A percentile compares a stretch with the other conserved stretches of the same genome.
phyloP scores from a whole-genome alignment of 352 stramenopile species.

The Globisporangium spiculum region DNA sequence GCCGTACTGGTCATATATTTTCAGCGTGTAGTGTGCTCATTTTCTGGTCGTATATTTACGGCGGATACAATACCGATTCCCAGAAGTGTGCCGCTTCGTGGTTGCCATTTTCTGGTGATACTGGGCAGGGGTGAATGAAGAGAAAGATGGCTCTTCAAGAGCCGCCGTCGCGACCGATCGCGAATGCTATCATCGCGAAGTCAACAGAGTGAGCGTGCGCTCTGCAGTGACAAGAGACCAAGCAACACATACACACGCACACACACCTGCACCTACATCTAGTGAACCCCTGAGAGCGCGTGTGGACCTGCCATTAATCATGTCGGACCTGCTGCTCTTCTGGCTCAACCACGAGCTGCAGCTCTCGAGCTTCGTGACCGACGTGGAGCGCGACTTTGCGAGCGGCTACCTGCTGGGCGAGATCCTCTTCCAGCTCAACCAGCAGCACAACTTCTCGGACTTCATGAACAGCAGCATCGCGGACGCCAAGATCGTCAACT shows the following conservation, averaged over 20 bases:
- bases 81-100: no score
- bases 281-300: no score
- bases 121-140: background rate
- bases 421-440: conserved; percentile 83
- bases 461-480: conserved; percentile 71
- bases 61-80: background rate
- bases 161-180: conserved; percentile 12
- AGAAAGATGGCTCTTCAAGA: background rate
- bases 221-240: background rate
- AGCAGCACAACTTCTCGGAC: conserved; percentile 84
- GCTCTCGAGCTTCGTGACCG: conserved; percentile 56
- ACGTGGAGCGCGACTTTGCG: conserved; percentile 75
- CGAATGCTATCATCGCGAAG: background rate
- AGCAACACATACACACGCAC: background rate
- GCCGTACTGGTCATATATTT: background rate
- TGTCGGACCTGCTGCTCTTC: conserved; percentile 71
- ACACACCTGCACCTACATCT: no score
- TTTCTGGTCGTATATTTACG: background rate
- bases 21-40: background rate
- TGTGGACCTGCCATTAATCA: conserved; percentile 13
- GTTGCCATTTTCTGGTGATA: background rate
- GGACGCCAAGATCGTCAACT: conserved; percentile 89
- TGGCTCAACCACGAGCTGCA: conserved; percentile 85
- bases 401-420: conserved; percentile 87
- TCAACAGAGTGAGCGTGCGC: background rate